Conservation (phyloP, 148 eudicot genomes). For the Amaranthus cruentus region DNA sequence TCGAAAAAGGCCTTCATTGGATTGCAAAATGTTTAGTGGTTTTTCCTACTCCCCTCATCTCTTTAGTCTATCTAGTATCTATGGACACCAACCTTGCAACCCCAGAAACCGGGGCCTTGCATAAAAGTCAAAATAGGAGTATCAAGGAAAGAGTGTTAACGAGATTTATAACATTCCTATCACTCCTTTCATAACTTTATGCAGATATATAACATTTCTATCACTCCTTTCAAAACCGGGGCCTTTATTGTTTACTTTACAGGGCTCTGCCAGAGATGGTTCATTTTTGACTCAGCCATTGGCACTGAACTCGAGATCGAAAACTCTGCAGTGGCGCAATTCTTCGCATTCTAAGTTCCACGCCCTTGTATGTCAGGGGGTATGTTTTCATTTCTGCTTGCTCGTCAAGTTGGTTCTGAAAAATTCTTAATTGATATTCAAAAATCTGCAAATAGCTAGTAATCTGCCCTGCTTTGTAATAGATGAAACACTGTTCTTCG, state of each 20-base stretch:
- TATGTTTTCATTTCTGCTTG: constrained; percentile 24
- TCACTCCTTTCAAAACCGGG: neutral
- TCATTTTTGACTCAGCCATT: constrained; percentile 16
- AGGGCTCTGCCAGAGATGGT: constrained; percentile 32
- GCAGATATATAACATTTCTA: neutral
- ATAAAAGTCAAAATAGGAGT: too few species aligned
- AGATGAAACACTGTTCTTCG: constrained; percentile 39
- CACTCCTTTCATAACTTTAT: too few species aligned
- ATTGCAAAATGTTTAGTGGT: too few species aligned
- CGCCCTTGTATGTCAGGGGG: constrained; percentile 31
- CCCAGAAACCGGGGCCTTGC: too few species aligned
- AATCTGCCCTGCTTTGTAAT: constrained; percentile 9
- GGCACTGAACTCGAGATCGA: constrained; percentile 11
- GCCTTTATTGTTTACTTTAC: constrained; percentile 10
- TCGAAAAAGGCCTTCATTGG: too few species aligned
- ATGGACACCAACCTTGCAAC: too few species aligned
- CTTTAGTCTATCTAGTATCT: too few species aligned
- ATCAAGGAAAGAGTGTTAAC: too few species aligned
- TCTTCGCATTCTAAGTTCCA: constrained; percentile 23
- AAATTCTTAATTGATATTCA: neutral
- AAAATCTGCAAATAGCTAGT: neutral
- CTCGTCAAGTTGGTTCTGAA: neutral
- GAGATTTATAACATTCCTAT: too few species aligned
- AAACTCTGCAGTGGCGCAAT: constrained; percentile 27
- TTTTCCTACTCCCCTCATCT: too few species aligned